Conservation (phyloP, 257 asterid species). For the Salvia rosmarinus region DNA sequence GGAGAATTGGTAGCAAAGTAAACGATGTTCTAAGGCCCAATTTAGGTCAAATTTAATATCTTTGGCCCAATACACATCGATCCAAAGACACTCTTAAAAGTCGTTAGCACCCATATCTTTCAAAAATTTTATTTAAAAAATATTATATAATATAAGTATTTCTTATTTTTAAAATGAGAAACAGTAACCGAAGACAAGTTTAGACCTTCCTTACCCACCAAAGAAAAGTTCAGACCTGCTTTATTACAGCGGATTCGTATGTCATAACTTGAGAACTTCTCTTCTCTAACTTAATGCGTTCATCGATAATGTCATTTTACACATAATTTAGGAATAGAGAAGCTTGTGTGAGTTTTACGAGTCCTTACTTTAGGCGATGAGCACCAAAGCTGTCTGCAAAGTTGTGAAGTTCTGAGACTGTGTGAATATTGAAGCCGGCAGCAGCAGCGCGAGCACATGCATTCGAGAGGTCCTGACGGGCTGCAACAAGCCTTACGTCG, state of each 20-base stretch:
- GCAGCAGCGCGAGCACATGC: conserved; percentile 84
- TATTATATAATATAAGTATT: background rate
- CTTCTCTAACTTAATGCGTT: background rate
- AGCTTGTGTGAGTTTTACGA: background rate
- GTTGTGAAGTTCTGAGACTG: conserved; percentile 74
- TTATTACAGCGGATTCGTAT: background rate
- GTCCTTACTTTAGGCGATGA: conserved; percentile 74
- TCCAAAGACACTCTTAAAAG: too few species aligned
- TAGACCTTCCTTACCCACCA: background rate
- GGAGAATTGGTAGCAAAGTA: background rate
- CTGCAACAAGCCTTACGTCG: conserved; percentile 83
- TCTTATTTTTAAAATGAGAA: too few species aligned
- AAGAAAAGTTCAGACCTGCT: background rate
- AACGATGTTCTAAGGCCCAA: background rate
- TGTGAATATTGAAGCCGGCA: conserved; percentile 74
- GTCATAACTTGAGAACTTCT: background rate
- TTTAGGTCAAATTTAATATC: background rate
- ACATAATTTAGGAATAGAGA: background rate
- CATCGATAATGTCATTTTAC: background rate
- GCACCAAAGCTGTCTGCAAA: conserved; percentile 85
- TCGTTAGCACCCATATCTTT: background rate
- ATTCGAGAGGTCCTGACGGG: conserved; percentile 68
- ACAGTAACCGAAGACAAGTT: background rate
- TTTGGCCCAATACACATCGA: too few species aligned
- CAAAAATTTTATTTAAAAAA: background rate